phyloP scores from a whole-genome alignment of 305 asterid species.

The Rubia balearica region DNA sequence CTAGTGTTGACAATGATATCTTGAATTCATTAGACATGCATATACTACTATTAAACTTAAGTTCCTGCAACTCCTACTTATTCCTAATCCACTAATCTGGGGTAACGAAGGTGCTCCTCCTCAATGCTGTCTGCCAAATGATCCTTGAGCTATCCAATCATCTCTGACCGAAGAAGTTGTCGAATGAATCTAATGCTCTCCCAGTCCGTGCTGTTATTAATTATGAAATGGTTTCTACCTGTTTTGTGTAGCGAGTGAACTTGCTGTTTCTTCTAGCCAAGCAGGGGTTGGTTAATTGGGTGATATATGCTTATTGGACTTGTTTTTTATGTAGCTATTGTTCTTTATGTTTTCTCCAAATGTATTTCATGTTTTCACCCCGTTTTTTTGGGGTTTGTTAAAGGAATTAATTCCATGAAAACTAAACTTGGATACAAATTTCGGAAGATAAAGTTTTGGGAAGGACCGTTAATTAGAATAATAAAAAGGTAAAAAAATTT shows the following conservation, averaged over 20 bases:
- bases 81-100: background rate
- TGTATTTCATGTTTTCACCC: too few species aligned
- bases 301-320: background rate
- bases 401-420: too few species aligned
- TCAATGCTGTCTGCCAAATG: background rate
- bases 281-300: background rate
- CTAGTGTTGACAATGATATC: background rate
- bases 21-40: background rate
- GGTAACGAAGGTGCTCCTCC: background rate
- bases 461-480: too few species aligned
- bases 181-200: background rate
- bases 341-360: too few species aligned
- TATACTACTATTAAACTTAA: background rate
- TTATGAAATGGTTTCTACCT: background rate
- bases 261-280: background rate
- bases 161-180: background rate
- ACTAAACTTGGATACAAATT: too few species aligned
- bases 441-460: too few species aligned
- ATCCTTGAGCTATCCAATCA: background rate
- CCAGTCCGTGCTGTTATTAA: background rate
- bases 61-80: background rate
- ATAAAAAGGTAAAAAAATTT: too few species aligned
- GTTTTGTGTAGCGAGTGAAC: background rate
- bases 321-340: too few species aligned
- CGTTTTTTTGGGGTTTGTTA: too few species aligned